Percentiles rank a stretch among this genome's conserved stretches.
Evolutionary conservation across 805 yeast genomes (phyloP).

Genomic region (Pichia paraexigua): DNA sequence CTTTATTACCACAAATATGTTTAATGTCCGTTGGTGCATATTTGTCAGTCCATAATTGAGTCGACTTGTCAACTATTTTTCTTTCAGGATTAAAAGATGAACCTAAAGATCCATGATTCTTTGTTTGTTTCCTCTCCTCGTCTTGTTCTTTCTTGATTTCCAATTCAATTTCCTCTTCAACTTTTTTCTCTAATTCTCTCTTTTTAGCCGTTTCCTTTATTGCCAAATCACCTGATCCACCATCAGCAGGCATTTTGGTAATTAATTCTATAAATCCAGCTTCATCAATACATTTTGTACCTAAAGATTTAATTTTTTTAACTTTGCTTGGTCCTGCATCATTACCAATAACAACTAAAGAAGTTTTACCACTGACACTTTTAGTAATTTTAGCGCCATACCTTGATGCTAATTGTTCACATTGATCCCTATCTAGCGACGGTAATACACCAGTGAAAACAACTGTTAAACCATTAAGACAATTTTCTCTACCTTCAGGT

Average conservation of each 20-base stretch:
- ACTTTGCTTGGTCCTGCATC: conserved; percentile 98
- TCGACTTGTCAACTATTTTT: conserved; percentile 19
- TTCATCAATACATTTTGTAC: conserved; percentile 77
- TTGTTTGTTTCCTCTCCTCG: conserved; percentile 16
- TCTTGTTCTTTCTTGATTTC: conserved; percentile 22
- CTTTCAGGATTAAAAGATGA: conserved; percentile 14
- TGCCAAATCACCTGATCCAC: conserved; percentile 81
- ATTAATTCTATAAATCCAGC: conserved; percentile 76
- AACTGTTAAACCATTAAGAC: conserved; percentile 80
- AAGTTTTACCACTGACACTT: conserved; percentile 77
- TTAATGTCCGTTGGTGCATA: conserved; percentile 74
- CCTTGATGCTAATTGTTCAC: conserved; percentile 67
- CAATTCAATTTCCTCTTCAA: conserved; percentile 37
- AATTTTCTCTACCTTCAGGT: conserved; percentile 80
- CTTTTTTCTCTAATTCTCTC: conserved; percentile 55
- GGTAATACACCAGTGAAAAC: conserved; percentile 93
- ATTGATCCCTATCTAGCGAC: conserved; percentile 62
- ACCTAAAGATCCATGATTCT: not conserved
- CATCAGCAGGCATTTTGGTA: conserved; percentile 78
- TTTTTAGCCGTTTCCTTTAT: conserved; percentile 61
- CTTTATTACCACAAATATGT: conserved; percentile 90
- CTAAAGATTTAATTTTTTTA: conserved; percentile 62
- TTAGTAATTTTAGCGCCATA: conserved; percentile 91
- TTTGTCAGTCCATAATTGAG: conserved; percentile 81
- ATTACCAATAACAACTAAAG: conserved; percentile 82